These are phyloP conservation scores for Magnaporthiopsis rhizophila DNA, from an alignment of 2,329 filamentous ascomycete species.

Conservation along the genomic window DNA sequence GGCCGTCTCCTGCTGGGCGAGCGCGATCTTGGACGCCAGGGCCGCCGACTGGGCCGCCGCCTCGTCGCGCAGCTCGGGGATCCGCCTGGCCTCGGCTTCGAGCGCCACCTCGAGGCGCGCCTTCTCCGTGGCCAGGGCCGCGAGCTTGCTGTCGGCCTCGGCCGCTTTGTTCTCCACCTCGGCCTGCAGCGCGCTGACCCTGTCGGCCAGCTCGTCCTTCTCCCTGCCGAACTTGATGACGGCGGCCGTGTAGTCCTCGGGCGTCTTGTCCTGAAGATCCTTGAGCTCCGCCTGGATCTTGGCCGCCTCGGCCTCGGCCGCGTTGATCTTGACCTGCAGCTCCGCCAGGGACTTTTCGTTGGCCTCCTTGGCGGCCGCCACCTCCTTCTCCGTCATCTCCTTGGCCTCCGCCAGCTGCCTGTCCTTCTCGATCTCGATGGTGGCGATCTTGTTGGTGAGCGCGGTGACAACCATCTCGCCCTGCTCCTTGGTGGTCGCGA, in stretches of 20 bases:
- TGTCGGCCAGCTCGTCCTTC: background rate
- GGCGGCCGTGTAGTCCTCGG: slow-evolving; percentile 1
- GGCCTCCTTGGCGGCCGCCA: background rate
- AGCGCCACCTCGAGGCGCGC: slow-evolving; percentile 1
- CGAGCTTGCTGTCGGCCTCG: slow-evolving; percentile 5
- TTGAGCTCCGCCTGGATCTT: slow-evolving; percentile 2
- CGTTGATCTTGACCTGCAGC: slow-evolving; percentile 2
- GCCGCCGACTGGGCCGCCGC: slow-evolving; percentile 10
- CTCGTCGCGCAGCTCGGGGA: background rate
- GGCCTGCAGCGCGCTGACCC: slow-evolving; percentile 3
- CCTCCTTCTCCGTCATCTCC: background rate
- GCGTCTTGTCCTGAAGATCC: background rate
- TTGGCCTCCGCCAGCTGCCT: background rate
- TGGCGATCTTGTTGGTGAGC: too few relatives aligned
- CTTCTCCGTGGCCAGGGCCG: slow-evolving; percentile 3
- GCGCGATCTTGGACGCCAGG: slow-evolving; percentile 12
- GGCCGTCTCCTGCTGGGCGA: background rate
- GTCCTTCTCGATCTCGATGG: background rate
- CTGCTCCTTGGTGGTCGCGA: background rate
- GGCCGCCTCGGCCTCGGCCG: background rate
- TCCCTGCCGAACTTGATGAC: background rate
- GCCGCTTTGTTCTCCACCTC: background rate
- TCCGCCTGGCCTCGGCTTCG: background rate
- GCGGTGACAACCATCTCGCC: background rate
- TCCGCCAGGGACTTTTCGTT: background rate